These are phyloP conservation scores for Posidonia australis DNA, from an alignment of 106 monocot genomes.

Conservation along the genomic window DNA sequence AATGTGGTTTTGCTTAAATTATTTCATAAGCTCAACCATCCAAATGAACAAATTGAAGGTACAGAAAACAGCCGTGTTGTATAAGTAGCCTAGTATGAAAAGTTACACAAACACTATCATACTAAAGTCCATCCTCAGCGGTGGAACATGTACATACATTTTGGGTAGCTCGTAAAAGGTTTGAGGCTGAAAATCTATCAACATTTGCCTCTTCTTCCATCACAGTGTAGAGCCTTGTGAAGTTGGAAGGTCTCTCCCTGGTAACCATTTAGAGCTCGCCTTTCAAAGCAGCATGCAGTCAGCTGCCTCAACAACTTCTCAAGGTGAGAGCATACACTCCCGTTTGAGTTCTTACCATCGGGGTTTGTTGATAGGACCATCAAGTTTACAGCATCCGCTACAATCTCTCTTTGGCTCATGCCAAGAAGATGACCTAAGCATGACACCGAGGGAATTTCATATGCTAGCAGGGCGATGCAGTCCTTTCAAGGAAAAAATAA, in stretches of 20 bases:
- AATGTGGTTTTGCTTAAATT: no score
- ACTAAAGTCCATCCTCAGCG: no score
- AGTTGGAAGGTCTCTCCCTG: constrained; percentile 82
- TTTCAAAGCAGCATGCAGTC: constrained; percentile 53
- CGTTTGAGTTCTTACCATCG: constrained; percentile 21
- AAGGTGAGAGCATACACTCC: constrained; percentile 29
- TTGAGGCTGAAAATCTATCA: not conserved
- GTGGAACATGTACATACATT: not conserved
- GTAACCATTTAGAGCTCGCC: constrained; percentile 30
- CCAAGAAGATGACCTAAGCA: constrained; percentile 58
- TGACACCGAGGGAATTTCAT: constrained; percentile 48
- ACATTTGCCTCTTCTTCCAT: constrained; percentile 7
- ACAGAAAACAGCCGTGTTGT: no score
- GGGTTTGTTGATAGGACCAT: constrained; percentile 55
- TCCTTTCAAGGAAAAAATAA: constrained; percentile 31
- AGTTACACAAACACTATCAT: no score
- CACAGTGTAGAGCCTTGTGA: constrained; percentile 35
- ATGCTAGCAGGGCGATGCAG: constrained; percentile 64
- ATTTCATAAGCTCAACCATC: no score
- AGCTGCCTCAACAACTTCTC: constrained; percentile 85
- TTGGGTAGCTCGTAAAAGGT: not conserved
- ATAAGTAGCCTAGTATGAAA: no score
- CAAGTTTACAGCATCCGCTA: constrained; percentile 89
- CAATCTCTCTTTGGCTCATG: constrained; percentile 55
- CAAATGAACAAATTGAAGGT: no score